Evolutionary conservation across 805 yeast genomes (phyloP).

Genomic region (Teunomyces gatunensis): DNA sequence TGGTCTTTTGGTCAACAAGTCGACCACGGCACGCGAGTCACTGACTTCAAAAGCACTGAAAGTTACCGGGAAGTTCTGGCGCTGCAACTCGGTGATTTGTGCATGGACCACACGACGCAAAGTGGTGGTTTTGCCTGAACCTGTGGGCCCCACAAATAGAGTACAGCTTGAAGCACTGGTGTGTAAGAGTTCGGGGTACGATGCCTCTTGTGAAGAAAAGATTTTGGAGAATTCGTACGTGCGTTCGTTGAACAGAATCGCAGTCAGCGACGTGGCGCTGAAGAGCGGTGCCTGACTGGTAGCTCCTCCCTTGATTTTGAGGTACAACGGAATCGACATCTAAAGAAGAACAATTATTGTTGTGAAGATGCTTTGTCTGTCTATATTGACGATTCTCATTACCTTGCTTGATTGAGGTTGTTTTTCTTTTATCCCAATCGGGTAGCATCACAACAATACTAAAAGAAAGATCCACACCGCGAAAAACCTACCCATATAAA

Average conservation of each 20-base stretch:
- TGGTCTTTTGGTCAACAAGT: slow-evolving; percentile 20
- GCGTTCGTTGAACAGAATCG: slow-evolving; percentile 18
- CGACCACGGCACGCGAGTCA: slow-evolving; percentile 23
- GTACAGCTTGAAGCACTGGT: slow-evolving; percentile 10
- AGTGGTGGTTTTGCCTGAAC: slow-evolving; percentile 33
- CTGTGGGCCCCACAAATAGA: slow-evolving; percentile 29
- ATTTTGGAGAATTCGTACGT: slow-evolving; percentile 22
- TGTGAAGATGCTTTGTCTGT: neutral
- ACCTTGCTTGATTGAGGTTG: neutral
- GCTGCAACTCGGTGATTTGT: slow-evolving; percentile 9
- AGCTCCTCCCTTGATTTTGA: slow-evolving; percentile 21
- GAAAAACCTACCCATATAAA: no score
- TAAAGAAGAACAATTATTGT: neutral
- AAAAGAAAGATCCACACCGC: neutral
- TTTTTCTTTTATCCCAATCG: neutral
- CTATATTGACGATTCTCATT: neutral
- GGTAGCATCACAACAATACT: neutral
- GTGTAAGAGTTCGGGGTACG: slow-evolving; percentile 9
- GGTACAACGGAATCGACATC: slow-evolving; percentile 22
- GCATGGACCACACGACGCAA: slow-evolving; percentile 16
- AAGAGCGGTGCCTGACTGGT: slow-evolving; percentile 9
- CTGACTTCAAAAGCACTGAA: slow-evolving; percentile 30
- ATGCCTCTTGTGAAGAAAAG: slow-evolving; percentile 6
- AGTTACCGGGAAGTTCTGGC: slow-evolving; percentile 2
- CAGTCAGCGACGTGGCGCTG: slow-evolving; percentile 8